Evolutionary conservation across 2,329 filamentous ascomycete genomes (phyloP).

Genomic region (Epichloe coenophiala): DNA sequence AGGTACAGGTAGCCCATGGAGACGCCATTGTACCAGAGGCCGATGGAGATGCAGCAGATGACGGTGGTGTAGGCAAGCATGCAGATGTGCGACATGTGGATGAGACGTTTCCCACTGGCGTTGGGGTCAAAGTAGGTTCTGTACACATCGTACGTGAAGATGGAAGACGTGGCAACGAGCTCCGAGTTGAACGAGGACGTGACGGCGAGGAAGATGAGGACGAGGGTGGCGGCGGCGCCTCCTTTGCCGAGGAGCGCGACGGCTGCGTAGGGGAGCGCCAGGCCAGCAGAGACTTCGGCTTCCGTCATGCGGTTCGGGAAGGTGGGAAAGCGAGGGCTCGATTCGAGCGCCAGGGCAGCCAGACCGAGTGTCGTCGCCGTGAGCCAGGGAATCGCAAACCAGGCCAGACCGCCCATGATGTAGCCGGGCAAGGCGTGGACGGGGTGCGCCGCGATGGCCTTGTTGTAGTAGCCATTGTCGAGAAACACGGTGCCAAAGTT

Average conservation of each 20-base stretch:
- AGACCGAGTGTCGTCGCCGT: conserved; percentile 82
- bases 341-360: conserved; percentile 66
- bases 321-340: conserved; percentile 56
- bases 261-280: conserved; percentile 75
- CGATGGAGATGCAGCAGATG: conserved; percentile 68
- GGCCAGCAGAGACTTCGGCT: conserved; percentile 65
- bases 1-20: conserved; percentile 83
- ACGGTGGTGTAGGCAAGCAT: conserved; percentile 59
- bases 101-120: conserved; percentile 62
- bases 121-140: conserved; percentile 72
- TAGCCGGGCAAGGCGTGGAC: conserved; percentile 81
- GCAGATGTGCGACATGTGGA: conserved; percentile 63
- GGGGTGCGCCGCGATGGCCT: conserved; percentile 77
- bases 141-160: conserved; percentile 79
- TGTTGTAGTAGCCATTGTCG: conserved; percentile 86
- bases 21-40: conserved; percentile 60
- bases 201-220: conserved; percentile 84
- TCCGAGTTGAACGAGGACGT: conserved; percentile 74
- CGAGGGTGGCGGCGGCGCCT: conserved; percentile 62
- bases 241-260: conserved; percentile 72
- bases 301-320: conserved; percentile 59
- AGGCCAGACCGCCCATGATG: conserved; percentile 70
- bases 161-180: conserved; percentile 76
- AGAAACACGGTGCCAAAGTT: conserved; percentile 79
- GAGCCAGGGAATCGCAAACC: conserved; percentile 90